Conservation (phyloP, 257 asterid species). For the Salvia rosmarinus region DNA sequence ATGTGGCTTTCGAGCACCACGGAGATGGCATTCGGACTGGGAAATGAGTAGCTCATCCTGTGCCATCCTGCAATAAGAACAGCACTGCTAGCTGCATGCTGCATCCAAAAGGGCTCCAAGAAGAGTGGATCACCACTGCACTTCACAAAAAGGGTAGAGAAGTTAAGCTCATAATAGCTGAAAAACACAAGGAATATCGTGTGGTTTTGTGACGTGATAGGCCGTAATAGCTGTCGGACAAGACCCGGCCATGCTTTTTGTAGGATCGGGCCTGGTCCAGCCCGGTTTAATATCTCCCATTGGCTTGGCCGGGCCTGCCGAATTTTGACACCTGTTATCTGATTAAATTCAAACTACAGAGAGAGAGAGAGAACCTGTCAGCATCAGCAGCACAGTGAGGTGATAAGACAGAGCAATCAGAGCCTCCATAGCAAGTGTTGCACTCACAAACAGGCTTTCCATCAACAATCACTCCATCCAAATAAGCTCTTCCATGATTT, state of each 20-base stretch:
- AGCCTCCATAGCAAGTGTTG: constrained; percentile 57
- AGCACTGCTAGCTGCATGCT: constrained; percentile 59
- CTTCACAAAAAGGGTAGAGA: background rate
- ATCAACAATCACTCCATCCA: constrained; percentile 53
- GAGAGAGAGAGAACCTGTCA: constrained; percentile 42
- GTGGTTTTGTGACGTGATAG: background rate
- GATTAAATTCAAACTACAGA: no score
- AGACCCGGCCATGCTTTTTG: no score
- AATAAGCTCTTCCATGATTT: constrained; percentile 66
- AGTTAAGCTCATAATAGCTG: background rate
- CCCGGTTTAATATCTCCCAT: no score
- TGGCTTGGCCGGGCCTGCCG: no score
- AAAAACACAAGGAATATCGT: background rate
- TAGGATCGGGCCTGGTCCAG: no score
- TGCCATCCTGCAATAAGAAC: constrained; percentile 75
- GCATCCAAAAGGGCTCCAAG: constrained; percentile 59
- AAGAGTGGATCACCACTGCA: constrained; percentile 62
- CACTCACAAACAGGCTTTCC: constrained; percentile 70
- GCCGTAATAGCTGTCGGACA: no score
- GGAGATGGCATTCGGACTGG: constrained; percentile 39
- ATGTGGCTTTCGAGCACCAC: constrained; percentile 48
- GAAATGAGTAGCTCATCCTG: constrained; percentile 63
- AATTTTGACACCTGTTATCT: no score
- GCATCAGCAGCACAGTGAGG: constrained; percentile 60
- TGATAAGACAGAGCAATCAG: constrained; percentile 49